Evolutionary conservation across 2,329 filamentous ascomycete species (phyloP), one percentile per base, ranked within the genome.

Genomic region (Phoma sp.): DNA sequence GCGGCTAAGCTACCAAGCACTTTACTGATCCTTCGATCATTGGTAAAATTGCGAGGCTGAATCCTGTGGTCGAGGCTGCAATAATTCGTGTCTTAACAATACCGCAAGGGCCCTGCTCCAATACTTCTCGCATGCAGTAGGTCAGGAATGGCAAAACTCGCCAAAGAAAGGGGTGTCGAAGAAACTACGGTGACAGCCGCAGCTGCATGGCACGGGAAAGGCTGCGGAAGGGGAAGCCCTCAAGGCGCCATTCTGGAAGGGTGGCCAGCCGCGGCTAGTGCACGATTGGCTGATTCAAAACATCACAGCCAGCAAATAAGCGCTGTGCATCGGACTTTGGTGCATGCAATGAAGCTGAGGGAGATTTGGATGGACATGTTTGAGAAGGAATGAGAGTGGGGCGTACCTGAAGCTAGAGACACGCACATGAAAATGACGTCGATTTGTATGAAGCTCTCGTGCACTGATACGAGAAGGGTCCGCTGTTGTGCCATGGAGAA

Each of bases 401-500:
- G 45, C 51, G 39, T 45, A 43, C 45, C 51, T 54, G 45, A 38
- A 38, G 47, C 47, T 33, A 43, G n/a, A 10, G 29, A 20, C 40
- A 30, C 17, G 25, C 29, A 26, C 28, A 38, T 39, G 40, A 43
- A 36, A 23, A 48, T 54, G 51, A 54, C 46, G 51, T 43, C 33
- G 12, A 29, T 21, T 33, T 48, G 38, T 23, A 15, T 26, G 39
- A 21, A 23, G 39, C 45, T 49, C 28, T 39, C 10, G 29, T 40
- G 34, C 34, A 26, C 26, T 23, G 46, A 17, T 28, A 43, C 18
- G 47, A 43, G 34, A 29, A 17, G 10, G 45, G 29, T 36, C 40
- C 45, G 39, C 45, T 40, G 51, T 45, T 50, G 51, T 45, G 40
- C 51, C 40, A 54, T 54, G 45, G 51, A 48, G 40, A 49, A 51